Base-by-base conservation (phyloP, 2,329 filamentous ascomycete genomes). In the Orbilia brochopaga region DNA sequence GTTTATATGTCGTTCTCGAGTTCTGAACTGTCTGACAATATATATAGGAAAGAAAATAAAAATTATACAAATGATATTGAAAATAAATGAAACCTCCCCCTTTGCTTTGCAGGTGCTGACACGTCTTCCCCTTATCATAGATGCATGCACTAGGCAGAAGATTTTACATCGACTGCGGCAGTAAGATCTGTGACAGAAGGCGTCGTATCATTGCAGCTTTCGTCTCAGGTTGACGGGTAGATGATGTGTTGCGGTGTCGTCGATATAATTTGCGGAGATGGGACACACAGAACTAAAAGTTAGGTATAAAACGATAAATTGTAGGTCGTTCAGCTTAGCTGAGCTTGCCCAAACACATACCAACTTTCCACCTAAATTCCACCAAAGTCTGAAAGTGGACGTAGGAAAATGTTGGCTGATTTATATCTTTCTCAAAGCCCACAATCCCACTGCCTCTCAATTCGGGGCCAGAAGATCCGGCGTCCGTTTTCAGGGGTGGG, bases 181-280 rank as follows among this genome's bases (percentile, higher is more conserved):
- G 11, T 21, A 48, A 10, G 24, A 50, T 37, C 55, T 37, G 55
- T 10, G 40, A 48, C 55, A 32, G n/a, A 19, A 24, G 44, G 2
- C 8, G 55, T 42, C 27, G 24, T 46, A 30, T 19, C 13, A 48
- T 54, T 69, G 56, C 64, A 50, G 54, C 42, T 48, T 69, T 40
- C 51, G 64, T 61, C 37, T 55, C 23, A 56, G 37, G 17, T 40
- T 32, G 17, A 17, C 19, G 44, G n/a, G 19, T 5, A 17, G 44
- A 48, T 64, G 44, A 48, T 64, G 66, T 54, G 66, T 70, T 70
- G 66, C 27, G 42, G 37, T 40, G 54, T 54, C 32, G 65, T 62
- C 32, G 11, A 27, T 32, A 19, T 17, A 19, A 17, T 11, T 15
- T 21, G 44, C n/a, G n/a, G 19, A 48, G n/a, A 10, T 10, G 44